Base-by-base conservation (phyloP, 2,329 filamentous ascomycete genomes). In the Chrysoporthe austroafricana region DNA sequence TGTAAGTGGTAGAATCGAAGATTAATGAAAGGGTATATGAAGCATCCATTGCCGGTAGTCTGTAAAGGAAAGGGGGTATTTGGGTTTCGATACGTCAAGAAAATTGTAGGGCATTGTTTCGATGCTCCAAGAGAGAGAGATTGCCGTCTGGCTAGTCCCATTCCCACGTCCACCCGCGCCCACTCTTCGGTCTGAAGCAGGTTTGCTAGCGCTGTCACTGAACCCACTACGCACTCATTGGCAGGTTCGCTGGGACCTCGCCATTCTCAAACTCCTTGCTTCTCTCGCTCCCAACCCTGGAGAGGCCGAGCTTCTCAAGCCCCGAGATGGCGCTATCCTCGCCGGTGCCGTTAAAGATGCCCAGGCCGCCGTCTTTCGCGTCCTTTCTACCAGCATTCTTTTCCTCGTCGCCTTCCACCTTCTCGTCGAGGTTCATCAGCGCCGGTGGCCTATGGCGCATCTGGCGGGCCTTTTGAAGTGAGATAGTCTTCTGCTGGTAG, bases 401-500 rank as follows among this genome's bases (percentile, higher is more conserved):
- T n/a, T 58, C 57, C 56, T 73, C 71, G 14, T 74, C 71, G 21
- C 59, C 67, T 44, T 78, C 76, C 8, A 77, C 72, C 74, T 77
- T 79, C 70, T 84, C 85, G 62, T 89, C 87, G 3, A 89, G 80
- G 72, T 88, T 91, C 90, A 96, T 95, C 66, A 97, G 83, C 1
- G 93, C 94, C 39, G 94, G 96, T 2, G 96, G 96, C 5, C 96
- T 88, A 76, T 97, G 93, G 66, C 91, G 91, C 89, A 96, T 92
- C 70, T 91, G 87, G 68, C 91, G 89, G 14, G 96, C 96, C 80
- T 97, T 97, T 66, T 90, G 87, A 7, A 99, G 87, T 36, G 92
- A 96, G 66, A 99, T 97, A 0, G 96, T 99, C 83, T 97, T 96
- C 77, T 97, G 94, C 76, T 97, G 95, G 80, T 98, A 98, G 3